phyloP scores from a whole-genome alignment of 345 rosid species.

The Gossypium bickii region DNA sequence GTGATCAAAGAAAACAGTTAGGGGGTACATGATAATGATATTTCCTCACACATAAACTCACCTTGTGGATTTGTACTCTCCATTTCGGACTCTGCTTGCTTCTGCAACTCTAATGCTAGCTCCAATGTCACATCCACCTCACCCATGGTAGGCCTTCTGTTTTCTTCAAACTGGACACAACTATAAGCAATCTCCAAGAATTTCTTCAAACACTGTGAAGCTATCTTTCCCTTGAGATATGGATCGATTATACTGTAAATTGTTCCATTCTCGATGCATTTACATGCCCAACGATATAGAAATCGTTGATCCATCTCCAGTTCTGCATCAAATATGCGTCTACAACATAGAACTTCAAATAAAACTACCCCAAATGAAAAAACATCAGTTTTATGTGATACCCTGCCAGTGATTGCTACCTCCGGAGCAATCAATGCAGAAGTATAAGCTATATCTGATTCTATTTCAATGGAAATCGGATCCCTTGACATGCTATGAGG shows the following conservation, averaged over 20 bases:
- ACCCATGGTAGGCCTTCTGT: slow-evolving; percentile 1
- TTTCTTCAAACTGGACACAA: neutral
- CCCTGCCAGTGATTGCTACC: neutral
- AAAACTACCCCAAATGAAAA: too few relatives aligned
- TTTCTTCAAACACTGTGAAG: neutral
- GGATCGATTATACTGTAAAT: neutral
- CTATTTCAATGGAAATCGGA: too few relatives aligned
- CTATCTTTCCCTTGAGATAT: neutral
- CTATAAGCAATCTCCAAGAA: neutral
- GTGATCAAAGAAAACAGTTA: too few relatives aligned
- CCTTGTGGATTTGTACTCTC: too few relatives aligned
- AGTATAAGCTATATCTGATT: too few relatives aligned
- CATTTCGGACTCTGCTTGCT: too few relatives aligned
- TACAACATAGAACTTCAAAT: too few relatives aligned
- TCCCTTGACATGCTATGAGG: too few relatives aligned
- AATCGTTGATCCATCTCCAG: too few relatives aligned
- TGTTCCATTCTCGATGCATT: neutral
- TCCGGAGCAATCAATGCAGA: neutral
- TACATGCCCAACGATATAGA: neutral
- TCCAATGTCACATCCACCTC: slow-evolving; percentile 2
- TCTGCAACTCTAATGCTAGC: slow-evolving; percentile 2
- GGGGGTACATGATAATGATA: too few relatives aligned
- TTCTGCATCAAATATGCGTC: too few relatives aligned
- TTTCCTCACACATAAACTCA: neutral
- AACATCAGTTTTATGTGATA: too few relatives aligned